Evolutionary conservation across 306 rosid genomes (phyloP).

Genomic region (Dryas alaskensis): DNA sequence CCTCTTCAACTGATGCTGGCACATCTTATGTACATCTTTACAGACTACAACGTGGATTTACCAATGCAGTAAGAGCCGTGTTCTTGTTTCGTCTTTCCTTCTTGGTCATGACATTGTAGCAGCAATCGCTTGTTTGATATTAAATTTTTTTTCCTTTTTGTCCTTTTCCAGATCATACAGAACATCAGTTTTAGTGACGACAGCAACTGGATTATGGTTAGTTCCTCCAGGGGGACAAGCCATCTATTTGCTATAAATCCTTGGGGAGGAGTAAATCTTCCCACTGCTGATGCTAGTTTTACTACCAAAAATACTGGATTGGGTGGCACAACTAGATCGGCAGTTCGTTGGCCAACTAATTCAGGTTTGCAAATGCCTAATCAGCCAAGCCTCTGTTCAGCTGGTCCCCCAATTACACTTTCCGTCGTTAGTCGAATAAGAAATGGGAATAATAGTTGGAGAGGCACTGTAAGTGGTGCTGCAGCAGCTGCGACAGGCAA

Average conservation of each 20-base stretch:
- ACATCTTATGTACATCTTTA: conserved; percentile 70
- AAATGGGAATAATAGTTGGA: conserved; percentile 84
- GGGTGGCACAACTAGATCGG: conserved; percentile 36
- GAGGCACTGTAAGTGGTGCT: conserved; percentile 85
- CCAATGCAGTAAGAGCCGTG: conserved; percentile 73
- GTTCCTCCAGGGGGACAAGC: conserved; percentile 95
- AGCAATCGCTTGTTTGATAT: conserved; percentile 12
- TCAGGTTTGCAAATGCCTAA: conserved; percentile 45
- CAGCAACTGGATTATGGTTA: conserved; percentile 98
- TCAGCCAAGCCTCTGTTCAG: conserved; percentile 44
- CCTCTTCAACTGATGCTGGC: conserved; percentile 41
- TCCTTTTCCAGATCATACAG: conserved; percentile 72
- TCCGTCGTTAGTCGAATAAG: conserved; percentile 79
- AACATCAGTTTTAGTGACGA: conserved; percentile 91
- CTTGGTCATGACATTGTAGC: not conserved
- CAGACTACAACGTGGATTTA: conserved; percentile 88
- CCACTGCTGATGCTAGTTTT: conserved; percentile 46
- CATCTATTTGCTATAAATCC: conserved; percentile 95
- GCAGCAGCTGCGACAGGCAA: conserved; percentile 93
- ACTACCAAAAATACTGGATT: conserved; percentile 40
- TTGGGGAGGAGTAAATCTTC: conserved; percentile 71
- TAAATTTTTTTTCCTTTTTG: conserved; percentile 7
- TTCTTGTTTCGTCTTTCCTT: conserved; percentile 10
- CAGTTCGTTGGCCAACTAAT: conserved; percentile 39
- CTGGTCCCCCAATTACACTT: conserved; percentile 72